These are phyloP conservation scores for Rosa hybrid DNA, from an alignment of 331 rosid genomes.

Conservation along the genomic window DNA sequence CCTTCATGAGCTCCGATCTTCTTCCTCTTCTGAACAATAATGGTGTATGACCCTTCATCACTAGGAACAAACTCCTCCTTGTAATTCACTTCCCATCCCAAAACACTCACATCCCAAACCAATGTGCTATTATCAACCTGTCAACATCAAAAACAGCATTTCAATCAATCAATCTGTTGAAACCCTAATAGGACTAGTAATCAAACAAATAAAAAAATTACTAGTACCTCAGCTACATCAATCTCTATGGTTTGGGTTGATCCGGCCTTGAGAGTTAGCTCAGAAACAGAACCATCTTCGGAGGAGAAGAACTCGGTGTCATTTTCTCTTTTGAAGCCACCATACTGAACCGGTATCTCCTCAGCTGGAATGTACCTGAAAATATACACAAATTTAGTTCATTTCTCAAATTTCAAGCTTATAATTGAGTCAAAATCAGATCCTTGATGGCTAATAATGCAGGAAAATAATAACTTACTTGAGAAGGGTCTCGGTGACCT, in stretches of 20 bases:
- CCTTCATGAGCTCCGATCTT: slow-evolving; percentile 61
- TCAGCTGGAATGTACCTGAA: slow-evolving; percentile 79
- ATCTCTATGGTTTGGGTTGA: slow-evolving; percentile 64
- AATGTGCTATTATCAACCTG: slow-evolving; percentile 57
- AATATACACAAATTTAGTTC: neutral
- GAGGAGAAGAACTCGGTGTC: slow-evolving; percentile 60
- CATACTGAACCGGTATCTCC: slow-evolving; percentile 71
- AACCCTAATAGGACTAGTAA: neutral
- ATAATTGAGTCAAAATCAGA: neutral
- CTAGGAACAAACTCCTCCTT: slow-evolving; percentile 78
- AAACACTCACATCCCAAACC: slow-evolving; percentile 71
- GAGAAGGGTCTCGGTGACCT: slow-evolving; percentile 67
- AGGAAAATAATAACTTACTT: slow-evolving; percentile 21
- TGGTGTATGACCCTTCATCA: slow-evolving; percentile 78
- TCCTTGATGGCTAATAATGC: neutral
- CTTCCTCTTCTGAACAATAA: slow-evolving; percentile 75
- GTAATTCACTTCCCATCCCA: slow-evolving; percentile 92
- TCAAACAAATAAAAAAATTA: neutral
- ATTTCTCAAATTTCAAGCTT: neutral
- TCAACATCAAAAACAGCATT: neutral
- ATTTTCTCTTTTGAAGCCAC: slow-evolving; percentile 84
- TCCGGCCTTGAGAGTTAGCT: slow-evolving; percentile 64
- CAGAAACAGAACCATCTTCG: slow-evolving; percentile 50
- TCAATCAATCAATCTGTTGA: neutral
- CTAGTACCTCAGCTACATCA: slow-evolving; percentile 62